phyloP scores from a whole-genome alignment of 2,329 filamentous ascomycete genomes.

The Emmonsiellopsis sp. region DNA sequence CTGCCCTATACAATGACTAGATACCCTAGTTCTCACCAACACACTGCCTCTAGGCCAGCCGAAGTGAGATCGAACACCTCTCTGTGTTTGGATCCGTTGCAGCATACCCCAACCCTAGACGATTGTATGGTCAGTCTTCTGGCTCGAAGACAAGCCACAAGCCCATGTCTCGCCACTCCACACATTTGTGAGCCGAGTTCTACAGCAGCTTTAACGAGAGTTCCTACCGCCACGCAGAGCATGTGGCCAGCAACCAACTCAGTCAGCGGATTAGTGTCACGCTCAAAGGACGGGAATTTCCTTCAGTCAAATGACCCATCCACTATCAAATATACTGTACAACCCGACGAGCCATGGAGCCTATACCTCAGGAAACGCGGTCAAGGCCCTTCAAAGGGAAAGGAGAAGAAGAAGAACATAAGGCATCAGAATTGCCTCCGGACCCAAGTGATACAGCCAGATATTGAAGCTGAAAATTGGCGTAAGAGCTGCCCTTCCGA shows the following conservation, averaged over 20 bases:
- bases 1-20: not conserved
- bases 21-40: not conserved
- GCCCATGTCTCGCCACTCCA: slow-evolving; percentile 4
- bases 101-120: slow-evolving; percentile 2
- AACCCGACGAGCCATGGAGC: not conserved
- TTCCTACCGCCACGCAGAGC: slow-evolving; percentile 1
- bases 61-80: slow-evolving; percentile 1
- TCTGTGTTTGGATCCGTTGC: not conserved
- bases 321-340: too few relatives aligned
- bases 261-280: slow-evolving; percentile 1
- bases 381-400: too few relatives aligned
- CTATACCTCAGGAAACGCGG: not conserved
- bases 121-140: slow-evolving; percentile 4
- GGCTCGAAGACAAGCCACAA: slow-evolving; percentile 3
- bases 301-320: not conserved
- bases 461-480: slow-evolving; percentile 1
- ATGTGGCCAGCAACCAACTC: slow-evolving; percentile 3
- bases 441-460: not conserved
- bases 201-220: slow-evolving; percentile 4
- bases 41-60: not conserved
- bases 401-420: too few relatives aligned
- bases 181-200: not conserved
- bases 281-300: not conserved
- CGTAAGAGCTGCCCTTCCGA: not conserved
- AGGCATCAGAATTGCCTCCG: not conserved